A percentile compares a stretch with the other conserved stretches of the same genome.
Conservation (phyloP, 176 grass and related monocot genomes). For the Eragrostis curvula region DNA sequence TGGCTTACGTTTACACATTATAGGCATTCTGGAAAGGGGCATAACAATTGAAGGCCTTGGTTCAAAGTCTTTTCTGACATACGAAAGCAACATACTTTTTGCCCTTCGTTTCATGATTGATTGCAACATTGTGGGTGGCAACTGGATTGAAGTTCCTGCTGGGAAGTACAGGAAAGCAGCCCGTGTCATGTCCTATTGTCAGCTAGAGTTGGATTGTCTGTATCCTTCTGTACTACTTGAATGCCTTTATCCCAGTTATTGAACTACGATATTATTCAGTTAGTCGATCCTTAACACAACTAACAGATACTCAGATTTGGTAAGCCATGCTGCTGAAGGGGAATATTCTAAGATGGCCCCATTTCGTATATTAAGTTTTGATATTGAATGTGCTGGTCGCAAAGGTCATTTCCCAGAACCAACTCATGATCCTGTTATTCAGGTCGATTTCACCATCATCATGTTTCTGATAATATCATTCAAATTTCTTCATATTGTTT, state of each 20-base stretch:
- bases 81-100: constrained; percentile 98
- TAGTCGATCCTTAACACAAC: constrained; percentile 50
- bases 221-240: constrained; percentile 63
- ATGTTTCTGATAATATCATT: constrained; percentile 26
- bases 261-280: neutral
- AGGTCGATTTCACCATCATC: constrained; percentile 64
- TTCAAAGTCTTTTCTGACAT: constrained; percentile 87
- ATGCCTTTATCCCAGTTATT: constrained; percentile 35
- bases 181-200: constrained; percentile 77
- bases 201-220: constrained; percentile 88
- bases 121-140: constrained; percentile 89
- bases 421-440: constrained; percentile 99
- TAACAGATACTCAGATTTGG: constrained; percentile 78
- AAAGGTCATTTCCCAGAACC: constrained; percentile 98
- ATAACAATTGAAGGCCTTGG: constrained; percentile 84
- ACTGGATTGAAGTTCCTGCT: constrained; percentile 92
- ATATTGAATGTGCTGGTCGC: constrained; percentile 96
- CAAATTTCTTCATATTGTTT: constrained; percentile 20
- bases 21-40: constrained; percentile 94
- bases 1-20: constrained; percentile 30
- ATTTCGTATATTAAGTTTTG: constrained; percentile 97
- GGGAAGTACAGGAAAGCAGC: constrained; percentile 88
- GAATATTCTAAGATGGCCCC: constrained; percentile 95
- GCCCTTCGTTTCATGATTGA: constrained; percentile 99
- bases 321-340: constrained; percentile 87